These are phyloP conservation scores for Chrysoporthe cubensis DNA, from an alignment of 2,329 filamentous ascomycete genomes.

Conservation along the genomic window DNA sequence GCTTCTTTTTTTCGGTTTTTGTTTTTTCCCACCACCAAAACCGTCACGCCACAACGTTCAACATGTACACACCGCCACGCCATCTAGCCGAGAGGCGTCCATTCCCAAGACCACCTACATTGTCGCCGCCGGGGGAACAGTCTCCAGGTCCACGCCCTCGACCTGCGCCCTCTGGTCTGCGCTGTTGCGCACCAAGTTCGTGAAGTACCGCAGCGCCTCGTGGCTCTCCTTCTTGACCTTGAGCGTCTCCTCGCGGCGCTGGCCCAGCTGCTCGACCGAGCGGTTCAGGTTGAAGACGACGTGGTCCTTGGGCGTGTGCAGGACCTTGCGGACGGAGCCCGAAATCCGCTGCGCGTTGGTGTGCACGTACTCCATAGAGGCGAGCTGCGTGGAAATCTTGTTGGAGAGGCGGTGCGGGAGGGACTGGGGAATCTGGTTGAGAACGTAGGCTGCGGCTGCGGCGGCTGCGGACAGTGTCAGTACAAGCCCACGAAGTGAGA, in stretches of 20 bases:
- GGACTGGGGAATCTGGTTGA: conserved; percentile 86
- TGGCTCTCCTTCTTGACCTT: conserved; percentile 84
- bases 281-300: conserved; percentile 82
- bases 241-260: conserved; percentile 78
- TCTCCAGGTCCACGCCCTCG: conserved; percentile 59
- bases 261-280: conserved; percentile 80
- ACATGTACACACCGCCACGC: neutral
- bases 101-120: neutral
- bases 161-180: conserved; percentile 55
- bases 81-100: neutral
- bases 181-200: conserved; percentile 75
- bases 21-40: neutral
- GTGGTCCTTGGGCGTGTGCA: conserved; percentile 85
- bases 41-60: neutral
- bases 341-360: conserved; percentile 84
- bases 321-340: conserved; percentile 82
- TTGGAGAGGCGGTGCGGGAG: conserved; percentile 82
- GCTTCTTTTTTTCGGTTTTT: neutral
- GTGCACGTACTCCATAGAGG: conserved; percentile 89
- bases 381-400: conserved; percentile 82
- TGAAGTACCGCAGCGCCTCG: conserved; percentile 87
- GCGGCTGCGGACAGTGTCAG: conserved; percentile 58
- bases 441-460: conserved; percentile 76
- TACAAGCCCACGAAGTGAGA: conserved; percentile 22
- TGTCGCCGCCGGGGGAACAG: conserved; percentile 43